A percentile compares a stretch with the other conserved stretches of the same genome.
Conservation (phyloP, 176 grass and related monocot genomes). For the Bonia amplexicaulis region DNA sequence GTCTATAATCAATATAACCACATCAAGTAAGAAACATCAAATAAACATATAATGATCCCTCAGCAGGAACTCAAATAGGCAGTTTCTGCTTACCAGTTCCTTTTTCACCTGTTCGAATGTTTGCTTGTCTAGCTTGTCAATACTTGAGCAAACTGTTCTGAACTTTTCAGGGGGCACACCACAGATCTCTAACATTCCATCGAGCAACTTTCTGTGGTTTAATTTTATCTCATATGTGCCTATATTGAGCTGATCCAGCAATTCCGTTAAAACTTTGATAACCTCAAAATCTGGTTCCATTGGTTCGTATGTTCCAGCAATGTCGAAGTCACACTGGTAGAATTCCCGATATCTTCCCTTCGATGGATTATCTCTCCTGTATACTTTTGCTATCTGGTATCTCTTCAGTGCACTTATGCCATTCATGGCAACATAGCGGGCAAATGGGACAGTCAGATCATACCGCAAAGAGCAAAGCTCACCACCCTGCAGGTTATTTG, state of each 20-base stretch:
- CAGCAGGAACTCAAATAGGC: background rate
- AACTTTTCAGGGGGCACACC: constrained; percentile 94
- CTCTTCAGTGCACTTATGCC: constrained; percentile 73
- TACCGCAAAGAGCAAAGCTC: constrained; percentile 95
- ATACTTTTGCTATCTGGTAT: constrained; percentile 98
- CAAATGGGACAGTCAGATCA: constrained; percentile 97
- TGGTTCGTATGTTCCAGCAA: constrained; percentile 73
- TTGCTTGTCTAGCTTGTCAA: constrained; percentile 94
- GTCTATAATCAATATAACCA: background rate
- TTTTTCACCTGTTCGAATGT: constrained; percentile 87
- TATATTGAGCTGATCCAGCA: constrained; percentile 85
- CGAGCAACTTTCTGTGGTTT: constrained; percentile 89
- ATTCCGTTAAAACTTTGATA: constrained; percentile 81
- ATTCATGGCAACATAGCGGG: constrained; percentile 91
- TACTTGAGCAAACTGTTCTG: constrained; percentile 98
- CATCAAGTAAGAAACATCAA: background rate
- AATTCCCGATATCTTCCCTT: constrained; percentile 95
- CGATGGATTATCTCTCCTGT: constrained; percentile 97
- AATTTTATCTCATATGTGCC: constrained; percentile 88
- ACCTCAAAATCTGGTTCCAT: constrained; percentile 98
- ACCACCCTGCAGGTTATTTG: constrained; percentile 62
- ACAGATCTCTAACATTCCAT: constrained; percentile 95
- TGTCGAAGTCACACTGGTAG: constrained; percentile 98
- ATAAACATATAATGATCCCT: background rate
- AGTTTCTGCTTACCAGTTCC: constrained; percentile 66